Evolutionary conservation across 1,284 basidiomycete species (phyloP).

Genomic region (Cutaneotrichosporon daszewskae): DNA sequence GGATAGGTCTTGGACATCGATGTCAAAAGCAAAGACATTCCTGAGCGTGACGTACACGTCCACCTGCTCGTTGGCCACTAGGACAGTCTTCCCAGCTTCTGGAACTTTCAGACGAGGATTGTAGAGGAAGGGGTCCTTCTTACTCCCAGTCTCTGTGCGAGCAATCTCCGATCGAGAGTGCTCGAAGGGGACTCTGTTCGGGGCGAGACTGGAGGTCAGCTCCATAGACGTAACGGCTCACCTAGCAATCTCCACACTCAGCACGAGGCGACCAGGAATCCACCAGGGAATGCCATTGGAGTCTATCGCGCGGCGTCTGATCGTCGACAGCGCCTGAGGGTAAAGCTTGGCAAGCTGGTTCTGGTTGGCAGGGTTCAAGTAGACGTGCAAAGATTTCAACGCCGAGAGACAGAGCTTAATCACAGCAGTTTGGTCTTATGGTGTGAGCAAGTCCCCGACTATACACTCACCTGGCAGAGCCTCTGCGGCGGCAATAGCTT

Average conservation of each 20-base stretch:
- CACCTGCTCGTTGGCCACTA: constrained; percentile 76
- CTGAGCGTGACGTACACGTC: constrained; percentile 78
- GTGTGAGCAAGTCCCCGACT: background rate
- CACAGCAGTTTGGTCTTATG: constrained; percentile 24
- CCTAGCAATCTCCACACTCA: constrained; percentile 66
- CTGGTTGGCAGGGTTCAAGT: constrained; percentile 67
- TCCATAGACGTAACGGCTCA: background rate
- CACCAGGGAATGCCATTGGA: constrained; percentile 68
- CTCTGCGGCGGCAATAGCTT: constrained; percentile 84
- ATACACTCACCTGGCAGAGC: constrained; percentile 67
- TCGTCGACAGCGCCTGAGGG: constrained; percentile 61
- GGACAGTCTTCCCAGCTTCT: constrained; percentile 55
- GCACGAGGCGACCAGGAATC: constrained; percentile 65
- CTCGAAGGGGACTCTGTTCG: constrained; percentile 66
- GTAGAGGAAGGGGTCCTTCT: constrained; percentile 76
- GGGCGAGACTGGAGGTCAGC: constrained; percentile 56
- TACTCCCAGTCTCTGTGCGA: constrained; percentile 6
- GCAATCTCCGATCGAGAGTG: constrained; percentile 50
- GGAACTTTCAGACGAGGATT: constrained; percentile 64
- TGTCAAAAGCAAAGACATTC: constrained; percentile 85
- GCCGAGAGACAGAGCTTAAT: constrained; percentile 55
- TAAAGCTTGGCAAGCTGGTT: constrained; percentile 68
- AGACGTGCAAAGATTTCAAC: constrained; percentile 61
- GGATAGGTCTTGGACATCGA: constrained; percentile 73
- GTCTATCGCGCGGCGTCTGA: constrained; percentile 66